Evolutionary conservation across 2,329 filamentous ascomycete species (phyloP), one percentile per base, ranked within the genome.

Genomic region (Rhynchosporium secalis): DNA sequence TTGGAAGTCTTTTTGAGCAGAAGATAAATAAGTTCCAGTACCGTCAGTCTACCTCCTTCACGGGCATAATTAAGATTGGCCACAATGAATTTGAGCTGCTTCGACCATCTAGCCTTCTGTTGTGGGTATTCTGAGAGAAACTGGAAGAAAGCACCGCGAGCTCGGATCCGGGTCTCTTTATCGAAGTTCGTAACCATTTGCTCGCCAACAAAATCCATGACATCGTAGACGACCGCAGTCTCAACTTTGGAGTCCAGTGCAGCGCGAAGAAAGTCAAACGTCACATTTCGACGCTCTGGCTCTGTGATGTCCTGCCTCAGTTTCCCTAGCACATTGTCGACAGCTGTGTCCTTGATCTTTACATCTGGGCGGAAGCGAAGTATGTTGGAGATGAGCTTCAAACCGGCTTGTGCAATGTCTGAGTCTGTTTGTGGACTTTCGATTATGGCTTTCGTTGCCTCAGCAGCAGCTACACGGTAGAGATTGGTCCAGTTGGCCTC

Each of bases 101-200:
- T 96, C 45, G 85, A 83, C 87, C 95, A 96, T 13, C 95, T 84
- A 66, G 87, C 90, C 76, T 92, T 93, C 71, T 90, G 92, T 74
- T 98, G 95, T 0, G 95, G 94, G 72, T 97, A 99, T 59, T 97
- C 92, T 68, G 93, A 86, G 61, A 99, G 79, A 77, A 99, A 99
- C 69, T 97, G 92, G 75, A 96, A 89, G 76, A 96, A 99, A 13
- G 92, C 89, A 26, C 92, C 92, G 61, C 95, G 84, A 13, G 94
- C 93, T 43, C 96, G 81, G 74, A 97, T 92, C 58, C 95, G 86
- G 2, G 94, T 94, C 67, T 90, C 87, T 69, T 90, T 89, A 69
- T 96, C 93, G 66, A 96, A 91, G 73, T 98, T 98, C 49, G 90
- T 96, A 61, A 99, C 90, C 93, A 98, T 98, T 74, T 97, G 89